Conservation (phyloP, 495 filamentous ascomycete species). For the Talaromyces thailandensis region DNA sequence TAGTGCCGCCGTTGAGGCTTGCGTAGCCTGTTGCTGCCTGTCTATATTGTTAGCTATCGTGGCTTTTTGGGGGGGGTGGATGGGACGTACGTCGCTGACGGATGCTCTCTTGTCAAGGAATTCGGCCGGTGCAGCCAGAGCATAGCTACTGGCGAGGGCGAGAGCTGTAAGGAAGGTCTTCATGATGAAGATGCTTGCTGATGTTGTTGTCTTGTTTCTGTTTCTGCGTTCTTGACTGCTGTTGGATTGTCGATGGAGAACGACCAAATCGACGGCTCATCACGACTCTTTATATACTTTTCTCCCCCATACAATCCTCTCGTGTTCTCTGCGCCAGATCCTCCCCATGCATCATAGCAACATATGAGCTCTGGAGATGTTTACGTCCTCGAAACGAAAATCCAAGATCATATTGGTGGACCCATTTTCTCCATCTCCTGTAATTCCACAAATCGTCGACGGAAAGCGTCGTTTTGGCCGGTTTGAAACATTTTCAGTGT, state of each 20-base stretch:
- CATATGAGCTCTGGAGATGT: background rate
- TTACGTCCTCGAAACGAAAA: background rate
- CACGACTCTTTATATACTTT: background rate
- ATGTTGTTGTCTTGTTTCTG: background rate
- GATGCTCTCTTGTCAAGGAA: background rate
- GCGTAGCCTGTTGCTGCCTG: background rate
- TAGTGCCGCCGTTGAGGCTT: background rate
- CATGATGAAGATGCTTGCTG: background rate
- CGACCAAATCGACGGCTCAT: too few relatives aligned
- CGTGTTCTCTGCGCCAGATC: background rate
- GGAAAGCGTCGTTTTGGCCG: background rate
- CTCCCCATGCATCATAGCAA: background rate
- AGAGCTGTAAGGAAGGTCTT: background rate
- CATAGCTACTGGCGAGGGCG: background rate
- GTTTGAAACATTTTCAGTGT: background rate
- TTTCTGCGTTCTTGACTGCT: background rate
- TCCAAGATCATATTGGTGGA: background rate
- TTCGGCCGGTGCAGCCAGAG: background rate
- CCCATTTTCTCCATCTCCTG: background rate
- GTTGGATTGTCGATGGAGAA: background rate
- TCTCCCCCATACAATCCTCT: background rate
- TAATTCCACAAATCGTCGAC: background rate
- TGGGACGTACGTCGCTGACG: background rate
- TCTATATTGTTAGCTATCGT: background rate
- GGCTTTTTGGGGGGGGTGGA: background rate